phyloP scores from a whole-genome alignment of 768 basidiomycete genomes.

The Xerocomus spinulosus region DNA sequence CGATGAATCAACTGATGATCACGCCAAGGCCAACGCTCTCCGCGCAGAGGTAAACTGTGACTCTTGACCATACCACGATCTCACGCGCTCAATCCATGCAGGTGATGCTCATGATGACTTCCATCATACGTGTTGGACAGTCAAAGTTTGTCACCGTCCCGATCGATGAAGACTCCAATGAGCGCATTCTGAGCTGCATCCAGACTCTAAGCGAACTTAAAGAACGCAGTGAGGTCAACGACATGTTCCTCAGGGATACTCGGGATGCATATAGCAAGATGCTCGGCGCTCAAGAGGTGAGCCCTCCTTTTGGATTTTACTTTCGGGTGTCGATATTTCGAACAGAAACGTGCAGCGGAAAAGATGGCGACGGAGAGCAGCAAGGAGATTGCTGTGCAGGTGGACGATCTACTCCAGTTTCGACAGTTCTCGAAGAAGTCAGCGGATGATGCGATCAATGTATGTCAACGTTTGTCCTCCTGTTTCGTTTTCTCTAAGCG shows the following conservation, averaged over 20 bases:
- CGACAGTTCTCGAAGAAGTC: conserved; percentile 94
- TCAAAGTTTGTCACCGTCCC: conserved; percentile 89
- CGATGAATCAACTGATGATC: conserved; percentile 46
- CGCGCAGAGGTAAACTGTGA: conserved; percentile 67
- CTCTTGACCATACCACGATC: neutral
- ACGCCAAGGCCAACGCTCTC: conserved; percentile 59
- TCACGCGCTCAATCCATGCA: conserved; percentile 24
- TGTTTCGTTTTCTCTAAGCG: neutral
- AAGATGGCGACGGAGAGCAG: conserved; percentile 79
- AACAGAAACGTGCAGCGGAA: conserved; percentile 82
- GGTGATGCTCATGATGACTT: conserved; percentile 98
- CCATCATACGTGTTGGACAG: conserved; percentile 93
- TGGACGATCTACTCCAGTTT: conserved; percentile 90
- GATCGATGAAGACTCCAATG: conserved; percentile 98
- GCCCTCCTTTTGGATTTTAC: conserved; percentile 6
- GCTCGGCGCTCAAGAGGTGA: conserved; percentile 90
- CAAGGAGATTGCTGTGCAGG: conserved; percentile 71
- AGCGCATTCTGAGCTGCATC: conserved; percentile 95
- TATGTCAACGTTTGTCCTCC: conserved; percentile 27
- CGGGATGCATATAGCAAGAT: conserved; percentile 91
- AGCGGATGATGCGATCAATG: conserved; percentile 72
- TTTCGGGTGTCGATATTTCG: neutral
- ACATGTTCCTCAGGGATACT: conserved; percentile 81
- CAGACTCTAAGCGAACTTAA: conserved; percentile 84
- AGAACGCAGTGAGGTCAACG: conserved; percentile 50